Evolutionary conservation across 2,329 filamentous ascomycete genomes (phyloP).

Genomic region (Alternaria sp.): DNA sequence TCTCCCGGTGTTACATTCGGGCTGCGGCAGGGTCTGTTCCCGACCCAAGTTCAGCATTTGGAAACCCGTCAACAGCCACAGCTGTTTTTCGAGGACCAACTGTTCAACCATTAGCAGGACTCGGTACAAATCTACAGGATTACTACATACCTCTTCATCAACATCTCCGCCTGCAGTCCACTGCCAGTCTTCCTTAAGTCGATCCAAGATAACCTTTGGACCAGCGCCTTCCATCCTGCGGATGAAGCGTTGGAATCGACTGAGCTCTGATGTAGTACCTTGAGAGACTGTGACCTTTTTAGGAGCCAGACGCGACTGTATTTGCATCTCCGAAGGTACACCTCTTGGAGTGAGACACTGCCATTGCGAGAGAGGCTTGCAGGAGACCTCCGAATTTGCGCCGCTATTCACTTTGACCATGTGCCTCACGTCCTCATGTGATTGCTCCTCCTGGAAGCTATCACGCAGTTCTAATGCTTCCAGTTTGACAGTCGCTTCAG

Average conservation of each 20-base stretch:
- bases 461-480: constrained; percentile 34
- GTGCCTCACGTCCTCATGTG: constrained; percentile 11
- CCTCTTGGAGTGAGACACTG: constrained; percentile 40
- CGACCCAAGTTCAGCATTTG: constrained; percentile 48
- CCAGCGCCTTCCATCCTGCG: constrained; percentile 64
- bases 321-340: constrained; percentile 22
- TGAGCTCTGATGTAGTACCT: constrained; percentile 38
- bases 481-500: constrained; percentile 30
- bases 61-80: constrained; percentile 69
- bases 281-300: constrained; percentile 28
- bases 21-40: constrained; percentile 30
- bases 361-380: constrained; percentile 46
- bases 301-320: constrained; percentile 25
- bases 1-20: constrained; percentile 42
- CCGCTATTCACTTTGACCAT: constrained; percentile 20
- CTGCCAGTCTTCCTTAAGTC: constrained; percentile 61
- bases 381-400: constrained; percentile 26
- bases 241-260: constrained; percentile 62
- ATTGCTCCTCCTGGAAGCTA: constrained; percentile 9
- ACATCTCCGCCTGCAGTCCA: constrained; percentile 52
- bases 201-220: constrained; percentile 61
- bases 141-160: constrained; percentile 54
- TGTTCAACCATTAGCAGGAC: constrained; percentile 11
- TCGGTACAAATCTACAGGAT: background rate
- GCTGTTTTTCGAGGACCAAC: constrained; percentile 63